Conservation (phyloP, 257 asterid genomes). For the Eustoma russellianum region DNA sequence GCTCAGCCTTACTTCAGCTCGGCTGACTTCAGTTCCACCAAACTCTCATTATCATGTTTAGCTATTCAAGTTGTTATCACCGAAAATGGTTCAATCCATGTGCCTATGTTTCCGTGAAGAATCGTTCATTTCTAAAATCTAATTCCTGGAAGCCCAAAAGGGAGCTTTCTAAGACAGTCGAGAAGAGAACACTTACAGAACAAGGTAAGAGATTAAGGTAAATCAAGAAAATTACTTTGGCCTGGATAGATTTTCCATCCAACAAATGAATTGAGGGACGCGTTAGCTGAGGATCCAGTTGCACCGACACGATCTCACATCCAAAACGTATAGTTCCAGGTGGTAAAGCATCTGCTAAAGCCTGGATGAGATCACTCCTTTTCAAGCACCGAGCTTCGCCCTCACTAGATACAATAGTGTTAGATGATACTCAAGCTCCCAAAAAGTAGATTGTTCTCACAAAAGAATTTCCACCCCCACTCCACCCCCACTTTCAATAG, state of each 20-base stretch:
- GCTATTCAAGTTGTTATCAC: background rate
- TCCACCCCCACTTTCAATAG: no score
- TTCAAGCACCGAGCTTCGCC: slow-evolving; percentile 31
- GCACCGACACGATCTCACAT: slow-evolving; percentile 11
- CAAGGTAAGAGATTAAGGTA: background rate
- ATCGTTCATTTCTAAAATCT: no score
- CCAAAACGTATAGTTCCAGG: slow-evolving; percentile 20
- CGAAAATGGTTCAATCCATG: background rate
- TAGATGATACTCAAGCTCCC: no score
- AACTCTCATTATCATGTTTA: background rate
- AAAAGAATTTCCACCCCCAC: no score
- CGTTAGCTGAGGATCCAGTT: slow-evolving; percentile 15
- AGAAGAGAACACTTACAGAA: background rate
- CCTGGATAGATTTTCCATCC: slow-evolving; percentile 13
- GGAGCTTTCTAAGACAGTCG: background rate
- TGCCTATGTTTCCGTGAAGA: background rate
- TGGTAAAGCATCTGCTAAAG: slow-evolving; percentile 30
- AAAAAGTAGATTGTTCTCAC: no score
- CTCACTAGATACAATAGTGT: slow-evolving; percentile 1
- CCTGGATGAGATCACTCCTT: slow-evolving; percentile 26
- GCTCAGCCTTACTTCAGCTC: no score
- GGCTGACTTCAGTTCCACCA: no score
- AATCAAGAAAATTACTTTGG: slow-evolving; percentile 17
- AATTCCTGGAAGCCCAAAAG: background rate
- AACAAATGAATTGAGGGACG: slow-evolving; percentile 20